phyloP scores from a whole-genome alignment of 306 rosid genomes.

The Dalbergia cultrata region DNA sequence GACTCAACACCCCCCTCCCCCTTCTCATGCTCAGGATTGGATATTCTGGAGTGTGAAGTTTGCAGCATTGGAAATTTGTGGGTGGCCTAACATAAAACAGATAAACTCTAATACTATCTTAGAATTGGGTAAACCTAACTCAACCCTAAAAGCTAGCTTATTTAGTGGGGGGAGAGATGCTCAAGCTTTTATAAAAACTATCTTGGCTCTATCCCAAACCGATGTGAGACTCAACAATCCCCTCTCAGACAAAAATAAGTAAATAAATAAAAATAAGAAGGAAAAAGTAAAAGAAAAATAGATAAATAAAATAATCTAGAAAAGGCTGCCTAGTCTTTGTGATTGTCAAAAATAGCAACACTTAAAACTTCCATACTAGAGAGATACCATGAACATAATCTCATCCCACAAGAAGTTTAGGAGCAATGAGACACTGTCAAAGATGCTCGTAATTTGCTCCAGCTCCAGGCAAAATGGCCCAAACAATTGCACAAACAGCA shows the following conservation, averaged over 20 bases:
- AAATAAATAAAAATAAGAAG: slow-evolving; percentile 4
- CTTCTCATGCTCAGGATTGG: too few relatives aligned
- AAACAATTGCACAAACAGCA: too few relatives aligned
- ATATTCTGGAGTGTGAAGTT: too few relatives aligned
- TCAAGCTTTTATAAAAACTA: too few relatives aligned
- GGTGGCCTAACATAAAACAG: too few relatives aligned
- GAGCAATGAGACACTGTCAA: neutral
- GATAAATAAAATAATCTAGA: neutral
- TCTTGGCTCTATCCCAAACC: too few relatives aligned
- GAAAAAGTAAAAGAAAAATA: neutral
- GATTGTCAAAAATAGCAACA: neutral
- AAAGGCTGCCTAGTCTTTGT: neutral
- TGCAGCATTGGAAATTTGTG: too few relatives aligned
- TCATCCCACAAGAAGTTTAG: neutral
- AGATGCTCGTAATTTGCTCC: neutral
- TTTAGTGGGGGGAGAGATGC: too few relatives aligned
- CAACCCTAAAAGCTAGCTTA: too few relatives aligned
- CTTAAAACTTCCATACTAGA: slow-evolving; percentile 1
- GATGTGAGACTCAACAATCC: neutral
- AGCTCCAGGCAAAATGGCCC: neutral
- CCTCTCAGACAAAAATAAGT: neutral
- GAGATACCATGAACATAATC: neutral
- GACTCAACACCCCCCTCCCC: too few relatives aligned
- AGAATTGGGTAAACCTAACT: too few relatives aligned
- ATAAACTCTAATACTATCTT: too few relatives aligned